Percentiles rank a stretch among this genome's conserved stretches.
These are phyloP conservation scores for Lactarius hengduanensis DNA, from an alignment of 768 basidiomycete species.

Conservation along the genomic window DNA sequence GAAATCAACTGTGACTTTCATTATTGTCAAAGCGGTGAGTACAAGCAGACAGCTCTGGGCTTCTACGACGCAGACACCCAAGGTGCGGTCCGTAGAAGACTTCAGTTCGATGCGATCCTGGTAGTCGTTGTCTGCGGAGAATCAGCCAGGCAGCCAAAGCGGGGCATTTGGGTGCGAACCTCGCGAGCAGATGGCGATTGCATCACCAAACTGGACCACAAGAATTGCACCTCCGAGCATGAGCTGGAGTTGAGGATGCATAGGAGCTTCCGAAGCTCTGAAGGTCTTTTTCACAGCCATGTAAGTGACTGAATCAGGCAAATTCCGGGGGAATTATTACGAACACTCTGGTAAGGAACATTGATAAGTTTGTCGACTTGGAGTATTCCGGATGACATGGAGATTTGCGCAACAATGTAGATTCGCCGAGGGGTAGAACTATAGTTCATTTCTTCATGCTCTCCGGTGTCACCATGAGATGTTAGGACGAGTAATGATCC, in stretches of 20 bases:
- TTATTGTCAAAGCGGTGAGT: slow-evolving; percentile 66
- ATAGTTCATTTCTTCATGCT: slow-evolving; percentile 42
- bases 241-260: slow-evolving; percentile 66
- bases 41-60: slow-evolving; percentile 52
- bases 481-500: slow-evolving; percentile 59
- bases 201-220: slow-evolving; percentile 72
- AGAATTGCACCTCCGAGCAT: slow-evolving; percentile 58
- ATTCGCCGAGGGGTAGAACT: slow-evolving; percentile 52
- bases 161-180: slow-evolving; percentile 39
- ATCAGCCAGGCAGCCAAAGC: not conserved
- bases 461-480: slow-evolving; percentile 62
- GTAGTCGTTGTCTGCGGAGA: slow-evolving; percentile 59
- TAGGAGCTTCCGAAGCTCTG: slow-evolving; percentile 58
- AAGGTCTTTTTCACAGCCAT: slow-evolving; percentile 47
- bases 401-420: slow-evolving; percentile 59
- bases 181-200: slow-evolving; percentile 67
- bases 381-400: slow-evolving; percentile 43
- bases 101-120: slow-evolving; percentile 72
- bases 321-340: slow-evolving; percentile 30
- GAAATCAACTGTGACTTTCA: slow-evolving; percentile 61
- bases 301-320: slow-evolving; percentile 2
- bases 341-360: slow-evolving; percentile 77
- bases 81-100: slow-evolving; percentile 60
- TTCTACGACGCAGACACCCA: slow-evolving; percentile 63
- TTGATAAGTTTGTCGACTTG: slow-evolving; percentile 48